A percentile compares a stretch with the other conserved stretches of the same genome.
phyloP scores from a whole-genome alignment of 2,329 filamentous ascomycete genomes.

The Pseudocercospora crystallina region DNA sequence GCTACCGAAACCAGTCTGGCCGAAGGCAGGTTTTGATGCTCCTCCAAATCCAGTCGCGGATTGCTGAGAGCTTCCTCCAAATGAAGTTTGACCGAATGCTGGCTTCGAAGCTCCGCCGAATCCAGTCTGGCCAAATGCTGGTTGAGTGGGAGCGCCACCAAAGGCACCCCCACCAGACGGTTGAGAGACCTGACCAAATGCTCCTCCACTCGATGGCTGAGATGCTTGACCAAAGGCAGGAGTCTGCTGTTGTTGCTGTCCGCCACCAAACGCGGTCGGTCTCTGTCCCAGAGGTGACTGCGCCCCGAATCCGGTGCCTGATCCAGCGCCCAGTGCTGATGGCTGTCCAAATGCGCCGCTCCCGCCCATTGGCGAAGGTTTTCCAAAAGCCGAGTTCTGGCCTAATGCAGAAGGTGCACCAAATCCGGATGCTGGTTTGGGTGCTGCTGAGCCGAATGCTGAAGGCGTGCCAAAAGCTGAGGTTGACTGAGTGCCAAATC shows the following conservation, averaged over 20 bases:
- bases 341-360: slow-evolving; percentile 24
- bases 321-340: slow-evolving; percentile 39
- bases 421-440: slow-evolving; percentile 34
- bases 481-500: slow-evolving; percentile 7
- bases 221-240: slow-evolving; percentile 40
- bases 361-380: slow-evolving; percentile 1
- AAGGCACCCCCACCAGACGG: slow-evolving; percentile 10
- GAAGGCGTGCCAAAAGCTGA: slow-evolving; percentile 19
- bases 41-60: slow-evolving; percentile 4
- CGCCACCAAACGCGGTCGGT: slow-evolving; percentile 21
- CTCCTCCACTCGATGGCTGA: slow-evolving; percentile 13
- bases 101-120: slow-evolving; percentile 17
- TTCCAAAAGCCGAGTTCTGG: neutral
- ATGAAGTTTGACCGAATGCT: too few relatives aligned
- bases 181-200: slow-evolving; percentile 5
- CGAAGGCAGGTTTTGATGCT: slow-evolving; percentile 1
- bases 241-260: slow-evolving; percentile 17
- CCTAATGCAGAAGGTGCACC: slow-evolving; percentile 25
- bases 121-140: slow-evolving; percentile 18
- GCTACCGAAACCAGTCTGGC: too few relatives aligned
- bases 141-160: slow-evolving; percentile 11
- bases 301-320: slow-evolving; percentile 20
- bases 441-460: neutral
- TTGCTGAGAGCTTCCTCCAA: too few relatives aligned
- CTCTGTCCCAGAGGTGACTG: slow-evolving; percentile 21